Evolutionary conservation across 495 filamentous ascomycete species (phyloP), one percentile per base, ranked within the genome.

Genomic region (Aspergillus nidulans): DNA sequence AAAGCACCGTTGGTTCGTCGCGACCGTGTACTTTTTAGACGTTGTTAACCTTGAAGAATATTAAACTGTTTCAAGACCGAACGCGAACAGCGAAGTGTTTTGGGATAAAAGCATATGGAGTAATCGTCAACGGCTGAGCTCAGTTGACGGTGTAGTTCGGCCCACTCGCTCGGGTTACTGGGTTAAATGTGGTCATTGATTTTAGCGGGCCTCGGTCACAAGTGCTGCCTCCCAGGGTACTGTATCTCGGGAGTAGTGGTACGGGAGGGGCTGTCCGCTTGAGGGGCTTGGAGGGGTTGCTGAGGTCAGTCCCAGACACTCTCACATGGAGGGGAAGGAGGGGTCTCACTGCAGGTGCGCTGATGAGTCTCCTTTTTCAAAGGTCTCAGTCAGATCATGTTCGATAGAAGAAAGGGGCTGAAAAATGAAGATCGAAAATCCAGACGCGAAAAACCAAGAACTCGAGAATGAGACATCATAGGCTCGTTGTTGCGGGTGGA

Each of bases 401-500:
- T 21, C 20, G 38, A 52, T 19, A 53, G 42, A 48, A 36, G 28
- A 49, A 53, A 38, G 44, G 55, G 49, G 42, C 44, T 48, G 47
- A 45, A 15, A 39, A 59, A 54, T 39, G 50, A 49, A 43, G 26
- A 49, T 53, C 39, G 23, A 59, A 41, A 38, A 52, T 39, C 36
- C 40, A 30, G 32, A 59, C 30, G 8, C 20, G 20, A 13, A 30
- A 44, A 57, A 43, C 32, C 40, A 51, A 32, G 45, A 57, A 38
- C 45, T 52, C 26, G 40, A 57, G 25, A 57, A 60, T 30, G 8
- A 47, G 47, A 25, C 32, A 34, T 34, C 30, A 34, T 34, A 34
- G 30, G 30, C 30, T 12, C 30, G 15, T 34, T 12, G 30, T 43
- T 42, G 18, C 46, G 49, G 38, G 61, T 63, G 61, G 61, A 63